A percentile compares a stretch with the other conserved stretches of the same genome.
phyloP scores from a whole-genome alignment of 2,329 filamentous ascomycete genomes.

The Aureobasidium sp. region DNA sequence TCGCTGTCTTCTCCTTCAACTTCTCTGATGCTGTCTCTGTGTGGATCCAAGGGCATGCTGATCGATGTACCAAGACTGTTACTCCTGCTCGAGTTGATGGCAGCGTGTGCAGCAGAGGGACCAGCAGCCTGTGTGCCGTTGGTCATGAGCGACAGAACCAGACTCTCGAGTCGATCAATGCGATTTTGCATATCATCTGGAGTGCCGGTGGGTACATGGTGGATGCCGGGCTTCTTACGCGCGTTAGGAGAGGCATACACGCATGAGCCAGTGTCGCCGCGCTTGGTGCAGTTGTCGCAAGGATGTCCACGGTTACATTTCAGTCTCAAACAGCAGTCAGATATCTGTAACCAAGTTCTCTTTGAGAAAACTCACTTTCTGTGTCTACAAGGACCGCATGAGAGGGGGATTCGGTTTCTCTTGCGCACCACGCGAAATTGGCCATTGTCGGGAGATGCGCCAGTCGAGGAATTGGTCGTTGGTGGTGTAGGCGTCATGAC shows the following conservation, averaged over 20 bases:
- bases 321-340: conserved; percentile 48
- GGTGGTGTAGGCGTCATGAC: conserved; percentile 65
- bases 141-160: conserved; percentile 91
- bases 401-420: conserved; percentile 84
- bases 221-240: conserved; percentile 60
- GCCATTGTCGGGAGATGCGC: conserved; percentile 69
- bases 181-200: conserved; percentile 98
- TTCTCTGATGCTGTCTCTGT: conserved; percentile 49
- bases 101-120: conserved; percentile 48
- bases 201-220: conserved; percentile 36
- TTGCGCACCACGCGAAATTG: conserved; percentile 85
- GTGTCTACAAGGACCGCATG: conserved; percentile 83
- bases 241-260: conserved; percentile 65
- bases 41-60: conserved; percentile 26
- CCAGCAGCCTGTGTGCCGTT: conserved; percentile 62
- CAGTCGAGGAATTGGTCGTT: conserved; percentile 68
- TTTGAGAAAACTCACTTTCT: conserved; percentile 60
- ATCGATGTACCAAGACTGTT: conserved; percentile 31
- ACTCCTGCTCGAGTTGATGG: conserved; percentile 39
- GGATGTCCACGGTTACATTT: conserved; percentile 91
- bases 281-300: conserved; percentile 91
- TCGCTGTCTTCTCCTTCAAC: conserved; percentile 53
- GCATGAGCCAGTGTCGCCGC: conserved; percentile 72
- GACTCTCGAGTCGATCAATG: conserved; percentile 86
- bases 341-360: neutral